A percentile compares a stretch with the other conserved stretches of the same genome.
Conservation (phyloP, 441 rosid genomes). For the Dalechampia spathulata region DNA sequence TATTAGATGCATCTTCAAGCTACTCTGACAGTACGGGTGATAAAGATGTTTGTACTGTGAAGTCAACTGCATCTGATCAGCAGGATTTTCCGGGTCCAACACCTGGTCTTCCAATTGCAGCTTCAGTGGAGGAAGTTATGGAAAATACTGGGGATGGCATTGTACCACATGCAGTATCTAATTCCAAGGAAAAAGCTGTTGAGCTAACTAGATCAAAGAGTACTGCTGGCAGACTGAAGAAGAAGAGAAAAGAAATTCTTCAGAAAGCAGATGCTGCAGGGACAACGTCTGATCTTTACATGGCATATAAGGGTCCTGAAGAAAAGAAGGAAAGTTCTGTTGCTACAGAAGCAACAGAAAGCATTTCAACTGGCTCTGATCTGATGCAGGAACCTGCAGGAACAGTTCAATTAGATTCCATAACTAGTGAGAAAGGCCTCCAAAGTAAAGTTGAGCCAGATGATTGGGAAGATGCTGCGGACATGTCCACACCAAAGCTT, state of each 20-base stretch:
- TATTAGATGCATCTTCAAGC: conserved; percentile 24
- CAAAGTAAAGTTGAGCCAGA: conserved; percentile 66
- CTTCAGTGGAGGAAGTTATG: conserved; percentile 25
- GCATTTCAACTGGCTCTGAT: conserved; percentile 21
- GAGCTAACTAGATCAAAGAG: conserved; percentile 46
- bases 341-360: conserved; percentile 29
- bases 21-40: conserved; percentile 2
- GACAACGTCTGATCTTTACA: conserved; percentile 70
- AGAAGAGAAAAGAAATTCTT: conserved; percentile 58
- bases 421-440: conserved; percentile 27
- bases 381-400: conserved; percentile 32
- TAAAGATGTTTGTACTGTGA: conserved; percentile 17
- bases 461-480: conserved; percentile 99
- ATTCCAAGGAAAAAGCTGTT: conserved; percentile 46
- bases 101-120: conserved; percentile 24
- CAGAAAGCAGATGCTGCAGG: conserved; percentile 96
- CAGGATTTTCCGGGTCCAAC: conserved; percentile 24
- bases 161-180: conserved; percentile 20
- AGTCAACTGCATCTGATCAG: conserved; percentile 21
- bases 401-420: conserved; percentile 24
- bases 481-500: conserved; percentile 72
- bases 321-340: conserved; percentile 51
- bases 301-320: conserved; percentile 89
- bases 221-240: conserved; percentile 36
- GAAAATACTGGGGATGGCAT: conserved; percentile 17